Base-by-base conservation (phyloP, 768 basidiomycete species). In the Leucocoprinus leucothites region DNA sequence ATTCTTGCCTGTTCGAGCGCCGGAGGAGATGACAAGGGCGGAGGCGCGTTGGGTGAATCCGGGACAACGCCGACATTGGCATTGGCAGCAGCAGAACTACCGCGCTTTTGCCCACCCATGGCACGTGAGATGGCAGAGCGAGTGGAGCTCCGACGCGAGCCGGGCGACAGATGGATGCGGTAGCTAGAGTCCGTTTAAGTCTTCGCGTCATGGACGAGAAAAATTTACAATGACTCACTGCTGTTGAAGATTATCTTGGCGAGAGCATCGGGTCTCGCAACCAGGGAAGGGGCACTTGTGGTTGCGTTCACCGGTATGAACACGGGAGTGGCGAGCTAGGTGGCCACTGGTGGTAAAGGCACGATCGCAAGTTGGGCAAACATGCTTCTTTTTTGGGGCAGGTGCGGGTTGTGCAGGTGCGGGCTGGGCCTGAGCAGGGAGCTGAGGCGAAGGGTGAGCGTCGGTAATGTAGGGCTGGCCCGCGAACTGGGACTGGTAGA, bases 211-310 rank as follows among this genome's bases (percentile, higher is more conserved):
- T n/a, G n/a, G n/a, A n/a, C n/a, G n/a, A n/a, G n/a, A n/a, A n/a
- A n/a, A n/a, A n/a, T n/a, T n/a, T n/a, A n/a, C n/a, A n/a, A n/a
- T n/a, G n/a, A n/a, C n/a, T n/a, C n/a, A n/a, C n/a, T 82, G 81
- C 60, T 82, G 81, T 48, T 82, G 80, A 3, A 96, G 78, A 61
- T 96, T 96, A 63, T 96, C 94, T 69, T 94, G 91, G 31, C 93
- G 76, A 9, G 90, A 92, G 61, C 94, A 95, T 16, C 89, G 80
- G 1, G 92, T 94, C 63, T 94, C 90, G 68, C 93, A 96, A 21
- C 92, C 93, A n/a, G 94, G 93, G 73, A 92, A 95, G 31, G 94
- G 93, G 65, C 93, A 96, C 57, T 85, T 89, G 74, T 94, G 91
- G 71, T 94, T 94, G 58, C 91, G 80, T 64, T 94, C 93, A 38